phyloP scores from a whole-genome alignment of 345 rosid genomes.

The Eucalyptus shirleyi region DNA sequence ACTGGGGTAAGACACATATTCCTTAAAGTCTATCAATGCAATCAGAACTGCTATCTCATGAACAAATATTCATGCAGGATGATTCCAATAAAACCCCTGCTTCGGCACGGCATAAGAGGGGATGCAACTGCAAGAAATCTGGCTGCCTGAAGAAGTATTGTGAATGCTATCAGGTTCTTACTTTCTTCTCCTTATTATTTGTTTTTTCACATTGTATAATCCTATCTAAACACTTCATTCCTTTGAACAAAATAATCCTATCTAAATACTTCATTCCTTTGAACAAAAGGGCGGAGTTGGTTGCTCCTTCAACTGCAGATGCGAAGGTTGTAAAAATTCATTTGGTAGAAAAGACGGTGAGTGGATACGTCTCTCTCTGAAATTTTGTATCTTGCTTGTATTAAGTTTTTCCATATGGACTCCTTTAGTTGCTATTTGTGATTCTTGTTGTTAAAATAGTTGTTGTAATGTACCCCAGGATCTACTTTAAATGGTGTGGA shows the following conservation, averaged over 20 bases:
- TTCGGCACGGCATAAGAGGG: constrained; percentile 93
- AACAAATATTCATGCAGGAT: constrained; percentile 34
- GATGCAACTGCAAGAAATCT: constrained; percentile 98
- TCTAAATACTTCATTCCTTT: neutral
- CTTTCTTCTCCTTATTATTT: neutral
- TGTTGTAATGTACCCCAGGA: constrained; percentile 20
- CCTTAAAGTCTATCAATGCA: neutral
- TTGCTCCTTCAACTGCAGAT: constrained; percentile 91
- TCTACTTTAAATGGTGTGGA: constrained; percentile 31
- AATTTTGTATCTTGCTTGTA: neutral
- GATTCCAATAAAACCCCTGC: constrained; percentile 81
- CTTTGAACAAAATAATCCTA: neutral
- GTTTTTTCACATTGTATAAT: neutral
- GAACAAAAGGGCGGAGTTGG: constrained; percentile 79
- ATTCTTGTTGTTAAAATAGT: neutral
- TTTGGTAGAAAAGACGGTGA: constrained; percentile 96
- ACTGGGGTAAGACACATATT: constrained; percentile 32
- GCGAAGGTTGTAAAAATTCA: constrained; percentile 94
- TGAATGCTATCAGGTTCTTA: constrained; percentile 94
- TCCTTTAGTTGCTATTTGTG: neutral
- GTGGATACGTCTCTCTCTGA: neutral
- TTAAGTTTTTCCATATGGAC: neutral
- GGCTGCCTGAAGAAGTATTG: constrained; percentile 93
- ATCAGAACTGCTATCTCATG: neutral
- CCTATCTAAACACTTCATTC: neutral